A percentile compares a stretch with the other conserved stretches of the same genome.
Conservation (phyloP, 768 basidiomycete species). For the Tulasnella sp. region DNA sequence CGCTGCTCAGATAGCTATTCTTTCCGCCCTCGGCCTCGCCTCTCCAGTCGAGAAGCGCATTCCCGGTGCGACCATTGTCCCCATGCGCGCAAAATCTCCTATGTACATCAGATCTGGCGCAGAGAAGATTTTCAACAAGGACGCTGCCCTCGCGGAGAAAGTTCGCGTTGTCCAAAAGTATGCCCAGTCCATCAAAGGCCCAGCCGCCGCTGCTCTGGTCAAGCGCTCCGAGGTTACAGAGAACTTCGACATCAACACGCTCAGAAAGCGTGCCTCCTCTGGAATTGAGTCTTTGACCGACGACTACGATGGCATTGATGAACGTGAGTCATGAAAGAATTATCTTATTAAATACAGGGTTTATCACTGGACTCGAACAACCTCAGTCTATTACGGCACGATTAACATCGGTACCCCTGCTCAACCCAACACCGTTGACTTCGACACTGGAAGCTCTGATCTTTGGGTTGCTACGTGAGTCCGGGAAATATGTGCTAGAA, state of each 20-base stretch:
- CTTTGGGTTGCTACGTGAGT: conserved; percentile 2
- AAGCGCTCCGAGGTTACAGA: not conserved
- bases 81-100: not conserved
- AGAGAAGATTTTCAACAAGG: not conserved
- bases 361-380: not conserved
- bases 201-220: not conserved
- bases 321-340: not conserved
- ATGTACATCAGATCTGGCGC: too few relatives aligned
- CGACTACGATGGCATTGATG: conserved; percentile 3
- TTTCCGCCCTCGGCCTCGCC: not conserved
- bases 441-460: not conserved
- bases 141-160: not conserved
- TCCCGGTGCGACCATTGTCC: not conserved
- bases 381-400: not conserved
- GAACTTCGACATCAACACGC: not conserved
- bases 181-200: not conserved
- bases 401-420: not conserved
- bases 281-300: conserved; percentile 3
- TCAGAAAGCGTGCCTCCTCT: not conserved
- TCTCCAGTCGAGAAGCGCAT: not conserved
- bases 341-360: not conserved
- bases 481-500: not conserved
- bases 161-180: not conserved
- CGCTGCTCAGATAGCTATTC: too few relatives aligned
- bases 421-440: not conserved